phyloP scores from a whole-genome alignment of 176 grass and related monocot species.

The Triticum dicoccoides region DNA sequence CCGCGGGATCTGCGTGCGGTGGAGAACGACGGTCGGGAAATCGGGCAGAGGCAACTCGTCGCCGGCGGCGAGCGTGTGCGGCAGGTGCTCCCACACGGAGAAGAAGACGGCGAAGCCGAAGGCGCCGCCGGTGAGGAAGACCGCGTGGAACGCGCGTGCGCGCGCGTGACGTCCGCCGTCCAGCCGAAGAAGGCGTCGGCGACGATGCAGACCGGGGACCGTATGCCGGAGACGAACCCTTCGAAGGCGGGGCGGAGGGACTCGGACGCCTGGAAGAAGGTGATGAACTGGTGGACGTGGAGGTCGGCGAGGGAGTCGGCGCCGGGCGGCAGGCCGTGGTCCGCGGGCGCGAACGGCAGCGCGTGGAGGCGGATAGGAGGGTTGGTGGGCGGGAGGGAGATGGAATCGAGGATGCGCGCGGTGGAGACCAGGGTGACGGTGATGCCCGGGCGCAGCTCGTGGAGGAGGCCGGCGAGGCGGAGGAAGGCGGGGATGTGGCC shows the following conservation, averaged over 20 bases:
- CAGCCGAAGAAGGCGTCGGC: slow-evolving; percentile 56
- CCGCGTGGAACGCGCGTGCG: slow-evolving; percentile 36
- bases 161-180: slow-evolving; percentile 43
- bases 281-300: slow-evolving; percentile 47
- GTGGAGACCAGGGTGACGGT: slow-evolving; percentile 33
- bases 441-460: slow-evolving; percentile 26
- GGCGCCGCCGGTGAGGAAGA: slow-evolving; percentile 49
- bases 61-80: slow-evolving; percentile 24
- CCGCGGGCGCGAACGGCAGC: slow-evolving; percentile 44
- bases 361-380: slow-evolving; percentile 32
- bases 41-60: slow-evolving; percentile 41
- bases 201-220: slow-evolving; percentile 42
- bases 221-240: slow-evolving; percentile 33
- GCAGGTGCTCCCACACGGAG: slow-evolving; percentile 52
- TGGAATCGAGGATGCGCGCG: neutral
- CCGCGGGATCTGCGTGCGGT: slow-evolving; percentile 50
- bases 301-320: slow-evolving; percentile 41
- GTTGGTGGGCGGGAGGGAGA: neutral
- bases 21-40: slow-evolving; percentile 44
- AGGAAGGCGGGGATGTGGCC: slow-evolving; percentile 46
- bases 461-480: slow-evolving; percentile 43
- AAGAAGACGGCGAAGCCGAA: slow-evolving; percentile 46
- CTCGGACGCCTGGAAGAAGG: slow-evolving; percentile 47
- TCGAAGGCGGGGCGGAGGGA: slow-evolving; percentile 60
- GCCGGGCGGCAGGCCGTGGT: slow-evolving; percentile 49